Percentiles rank a stretch among this genome's conserved stretches.
Evolutionary conservation across 805 yeast species (phyloP).

Genomic region (Soucietia sequanensis): DNA sequence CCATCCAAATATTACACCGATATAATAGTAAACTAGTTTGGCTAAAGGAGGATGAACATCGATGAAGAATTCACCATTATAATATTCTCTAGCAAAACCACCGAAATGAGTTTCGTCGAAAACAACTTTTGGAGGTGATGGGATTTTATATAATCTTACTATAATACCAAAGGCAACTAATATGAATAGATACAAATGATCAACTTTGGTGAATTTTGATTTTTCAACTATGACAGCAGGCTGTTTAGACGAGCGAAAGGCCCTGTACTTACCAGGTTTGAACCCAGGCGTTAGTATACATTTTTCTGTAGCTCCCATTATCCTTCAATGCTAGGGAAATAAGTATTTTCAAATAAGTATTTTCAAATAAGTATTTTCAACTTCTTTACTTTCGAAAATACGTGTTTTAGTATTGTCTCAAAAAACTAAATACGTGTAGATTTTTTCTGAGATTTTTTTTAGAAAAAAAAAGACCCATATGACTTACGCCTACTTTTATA

Average conservation of each 20-base stretch:
- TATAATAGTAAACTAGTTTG: conserved; percentile 54
- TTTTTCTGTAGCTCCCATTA: not conserved
- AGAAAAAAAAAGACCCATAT: too few relatives aligned
- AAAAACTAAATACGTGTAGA: too few relatives aligned
- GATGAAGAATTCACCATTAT: conserved; percentile 59
- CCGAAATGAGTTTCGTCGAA: conserved; percentile 49
- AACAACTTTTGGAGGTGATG: conserved; percentile 39
- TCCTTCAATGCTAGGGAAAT: too few relatives aligned
- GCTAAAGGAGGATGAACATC: conserved; percentile 76
- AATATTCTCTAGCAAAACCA: conserved; percentile 42
- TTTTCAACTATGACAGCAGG: not conserved
- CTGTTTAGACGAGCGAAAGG: not conserved
- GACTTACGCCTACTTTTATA: too few relatives aligned
- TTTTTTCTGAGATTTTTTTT: too few relatives aligned
- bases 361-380: too few relatives aligned
- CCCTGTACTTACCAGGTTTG: conserved; percentile 1
- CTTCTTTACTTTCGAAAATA: too few relatives aligned
- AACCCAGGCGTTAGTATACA: not conserved
- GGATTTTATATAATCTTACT: conserved; percentile 32
- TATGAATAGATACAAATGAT: conserved; percentile 17
- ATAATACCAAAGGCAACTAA: conserved; percentile 22
- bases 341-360: too few relatives aligned
- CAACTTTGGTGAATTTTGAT: conserved; percentile 12
- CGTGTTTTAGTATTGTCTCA: too few relatives aligned
- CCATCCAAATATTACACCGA: conserved; percentile 53